These are phyloP conservation scores for Streptanthus diversifolius DNA, from an alignment of 345 rosid genomes.

Conservation along the genomic window DNA sequence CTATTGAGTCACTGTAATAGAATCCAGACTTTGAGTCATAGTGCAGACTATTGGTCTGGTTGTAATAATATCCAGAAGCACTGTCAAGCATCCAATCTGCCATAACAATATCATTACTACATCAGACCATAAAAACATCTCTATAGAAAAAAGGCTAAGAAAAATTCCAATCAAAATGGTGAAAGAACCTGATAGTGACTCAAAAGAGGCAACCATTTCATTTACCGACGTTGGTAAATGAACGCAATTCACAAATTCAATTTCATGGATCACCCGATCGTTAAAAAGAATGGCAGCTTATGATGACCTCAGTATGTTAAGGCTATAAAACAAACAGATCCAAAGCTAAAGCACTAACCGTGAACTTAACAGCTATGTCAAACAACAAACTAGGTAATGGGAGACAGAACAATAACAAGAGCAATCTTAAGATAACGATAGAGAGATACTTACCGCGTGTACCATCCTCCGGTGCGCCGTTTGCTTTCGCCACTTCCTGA, in stretches of 20 bases:
- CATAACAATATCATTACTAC: slow-evolving; percentile 23
- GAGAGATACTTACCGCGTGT: slow-evolving; percentile 49
- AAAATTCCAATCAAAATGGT: slow-evolving; percentile 15
- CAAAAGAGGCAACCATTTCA: slow-evolving; percentile 22
- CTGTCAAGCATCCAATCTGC: slow-evolving; percentile 75
- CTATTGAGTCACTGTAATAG: slow-evolving; percentile 78
- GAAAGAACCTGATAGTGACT: slow-evolving; percentile 33
- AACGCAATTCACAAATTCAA: not conserved
- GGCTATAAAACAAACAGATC: not conserved
- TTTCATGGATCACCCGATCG: not conserved
- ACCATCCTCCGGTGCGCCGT: slow-evolving; percentile 47
- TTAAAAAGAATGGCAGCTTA: not conserved
- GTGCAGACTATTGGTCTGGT: slow-evolving; percentile 50
- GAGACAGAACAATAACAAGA: not conserved
- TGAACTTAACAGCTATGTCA: not conserved
- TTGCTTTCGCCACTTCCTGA: slow-evolving; percentile 59
- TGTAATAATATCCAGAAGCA: slow-evolving; percentile 69
- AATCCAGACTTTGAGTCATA: slow-evolving; percentile 85
- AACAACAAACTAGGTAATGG: slow-evolving; percentile 3
- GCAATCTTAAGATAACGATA: not conserved
- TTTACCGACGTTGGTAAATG: no score
- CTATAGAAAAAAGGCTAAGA: not conserved
- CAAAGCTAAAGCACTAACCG: slow-evolving; percentile 2
- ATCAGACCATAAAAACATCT: slow-evolving; percentile 24
- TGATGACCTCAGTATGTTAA: not conserved